Evolutionary conservation across 192 early-diverging fungal species (phyloP), one percentile per base, ranked within the genome.

Genomic region (Lobosporangium transversale): DNA sequence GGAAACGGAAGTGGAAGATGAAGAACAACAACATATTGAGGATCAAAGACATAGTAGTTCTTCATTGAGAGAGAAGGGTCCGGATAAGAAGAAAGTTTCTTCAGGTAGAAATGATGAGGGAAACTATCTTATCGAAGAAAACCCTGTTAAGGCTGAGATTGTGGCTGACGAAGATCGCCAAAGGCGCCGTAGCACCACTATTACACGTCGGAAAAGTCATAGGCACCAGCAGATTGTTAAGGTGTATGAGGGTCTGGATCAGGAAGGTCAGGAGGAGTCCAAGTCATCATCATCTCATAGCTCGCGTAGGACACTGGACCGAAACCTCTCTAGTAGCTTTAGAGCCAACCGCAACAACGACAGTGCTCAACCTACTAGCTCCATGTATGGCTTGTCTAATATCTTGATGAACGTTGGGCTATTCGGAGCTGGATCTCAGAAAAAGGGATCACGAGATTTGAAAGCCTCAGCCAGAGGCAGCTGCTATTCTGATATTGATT

Each of bases 401-500:
- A 59, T 73, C 35, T 30, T 73, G 49, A 57, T 71, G 68, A 71
- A 48, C 24, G 68, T 71, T 18, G 70, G 62, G 1, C 23, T 73
- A 18, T 30, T 73, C 47, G 40, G 61, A 5, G 44, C 23, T 11
- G 20, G 31, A 14, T 29, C 1, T 32, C 18, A 14, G 1, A n/a
- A 56, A 37, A 36, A 15, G 18, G 43, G 26, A 56, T 4, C 40
- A 24, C 21, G 26, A 15, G 24, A 21, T 20, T 8, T 12, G 18
- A 31, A 35, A 17, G 54, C 35, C 3, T 31, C 5, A 20, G 42
- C 32, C 11, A 7, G 15, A 1, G 27, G 56, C 29, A 23, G 51
- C 29, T 5, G 29, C 50, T 21, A 9, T 27, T 14, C 3, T 2
- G 62, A 75, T 8, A 27, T 62, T 14, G 64, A 62, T 2, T 53